Conservation (phyloP, 2,329 filamentous ascomycete species). For the Diaporthe ampelina region DNA sequence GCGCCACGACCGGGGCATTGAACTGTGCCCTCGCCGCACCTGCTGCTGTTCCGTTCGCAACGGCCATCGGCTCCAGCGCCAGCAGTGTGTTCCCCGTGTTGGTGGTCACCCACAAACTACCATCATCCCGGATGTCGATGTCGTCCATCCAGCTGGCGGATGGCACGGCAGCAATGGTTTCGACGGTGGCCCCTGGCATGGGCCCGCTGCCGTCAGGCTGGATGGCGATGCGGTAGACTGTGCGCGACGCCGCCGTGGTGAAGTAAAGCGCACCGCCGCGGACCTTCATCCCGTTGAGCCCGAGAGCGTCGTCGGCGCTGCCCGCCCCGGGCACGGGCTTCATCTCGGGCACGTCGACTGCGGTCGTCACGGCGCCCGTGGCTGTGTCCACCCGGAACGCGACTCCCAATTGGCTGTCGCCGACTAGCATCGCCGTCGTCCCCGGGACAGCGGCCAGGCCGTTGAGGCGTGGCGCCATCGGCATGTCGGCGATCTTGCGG, state of each 20-base stretch:
- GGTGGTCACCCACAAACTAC: slow-evolving; percentile 32
- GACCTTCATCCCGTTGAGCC: slow-evolving; percentile 49
- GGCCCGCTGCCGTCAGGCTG: slow-evolving; percentile 25
- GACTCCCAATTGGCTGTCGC: slow-evolving; percentile 47
- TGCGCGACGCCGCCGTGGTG: slow-evolving; percentile 44
- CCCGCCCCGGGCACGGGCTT: slow-evolving; percentile 40
- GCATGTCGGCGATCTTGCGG: slow-evolving; percentile 43
- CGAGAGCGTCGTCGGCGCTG: slow-evolving; percentile 39
- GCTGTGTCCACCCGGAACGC: slow-evolving; percentile 48
- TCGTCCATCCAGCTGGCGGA: slow-evolving; percentile 34
- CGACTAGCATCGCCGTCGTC: slow-evolving; percentile 44
- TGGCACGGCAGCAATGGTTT: slow-evolving; percentile 21
- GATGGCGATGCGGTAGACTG: slow-evolving; percentile 32
- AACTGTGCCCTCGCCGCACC: slow-evolving; percentile 22
- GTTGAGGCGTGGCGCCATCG: slow-evolving; percentile 45
- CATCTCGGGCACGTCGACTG: slow-evolving; percentile 47
- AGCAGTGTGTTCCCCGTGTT: slow-evolving; percentile 32
- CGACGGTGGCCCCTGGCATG: slow-evolving; percentile 1
- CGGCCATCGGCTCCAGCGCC: slow-evolving; percentile 9
- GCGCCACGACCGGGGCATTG: slow-evolving; percentile 16
- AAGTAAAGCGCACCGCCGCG: slow-evolving; percentile 47
- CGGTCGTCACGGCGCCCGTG: slow-evolving; percentile 41
- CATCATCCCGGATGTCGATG: slow-evolving; percentile 28
- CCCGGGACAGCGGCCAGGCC: slow-evolving; percentile 45
- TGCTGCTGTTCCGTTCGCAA: slow-evolving; percentile 13